Conservation (phyloP, 176 grass and related monocot species). For the Raddia guianensis region DNA sequence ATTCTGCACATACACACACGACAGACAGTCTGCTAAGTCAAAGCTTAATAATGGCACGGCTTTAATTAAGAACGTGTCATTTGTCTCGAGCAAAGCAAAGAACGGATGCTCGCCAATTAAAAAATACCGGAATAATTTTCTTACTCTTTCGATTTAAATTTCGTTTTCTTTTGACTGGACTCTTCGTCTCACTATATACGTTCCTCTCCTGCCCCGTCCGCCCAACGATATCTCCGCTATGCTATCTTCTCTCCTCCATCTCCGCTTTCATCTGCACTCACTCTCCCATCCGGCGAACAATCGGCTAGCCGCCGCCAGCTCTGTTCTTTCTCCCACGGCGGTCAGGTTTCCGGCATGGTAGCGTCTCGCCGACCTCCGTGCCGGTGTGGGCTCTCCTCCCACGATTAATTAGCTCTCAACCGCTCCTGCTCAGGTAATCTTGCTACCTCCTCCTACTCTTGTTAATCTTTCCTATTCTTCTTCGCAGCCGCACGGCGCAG, state of each 20-base stretch:
- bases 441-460: neutral
- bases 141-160: no score
- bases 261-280: neutral
- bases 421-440: constrained; percentile 15
- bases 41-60: no score
- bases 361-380: neutral
- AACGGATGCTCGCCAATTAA: no score
- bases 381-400: neutral
- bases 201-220: neutral
- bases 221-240: neutral
- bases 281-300: neutral
- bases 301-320: neutral
- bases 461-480: neutral
- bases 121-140: no score
- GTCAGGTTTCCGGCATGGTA: neutral
- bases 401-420: neutral
- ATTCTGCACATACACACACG: no score
- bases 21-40: no score
- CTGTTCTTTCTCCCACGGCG: neutral
- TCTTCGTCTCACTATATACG: no score
- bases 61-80: no score
- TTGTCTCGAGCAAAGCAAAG: no score
- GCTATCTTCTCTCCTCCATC: no score
- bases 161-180: no score
- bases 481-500: neutral